Evolutionary conservation across 2,329 filamentous ascomycete genomes (phyloP), one percentile per base, ranked within the genome.

Genomic region (Penicillium expansum): DNA sequence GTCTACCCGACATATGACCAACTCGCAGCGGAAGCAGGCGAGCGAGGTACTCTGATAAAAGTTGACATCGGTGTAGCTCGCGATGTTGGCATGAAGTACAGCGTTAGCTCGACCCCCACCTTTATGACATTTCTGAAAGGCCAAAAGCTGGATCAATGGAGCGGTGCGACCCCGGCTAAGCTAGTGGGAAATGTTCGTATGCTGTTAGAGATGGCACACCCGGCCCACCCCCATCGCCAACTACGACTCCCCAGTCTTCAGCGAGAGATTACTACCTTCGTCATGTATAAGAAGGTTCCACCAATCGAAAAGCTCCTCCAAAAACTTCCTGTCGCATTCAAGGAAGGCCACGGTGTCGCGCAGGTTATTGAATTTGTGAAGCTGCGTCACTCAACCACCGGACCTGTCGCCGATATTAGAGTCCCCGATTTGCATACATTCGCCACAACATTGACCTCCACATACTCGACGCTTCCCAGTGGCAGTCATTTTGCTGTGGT

Each of bases 91-190:
- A 79, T 79, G 41, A 82, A 81, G 57, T 95, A 89, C 69, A 77
- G 80, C 1, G 83, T 97, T 50, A 82, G 84, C 2, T 88, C 88
- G 4, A 96, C 92, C 0, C 93, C 93, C 0, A 96, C 92, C 0
- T 96, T 97, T 68, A 84, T 94, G 68, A 93, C 91, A 0, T 95
- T 92, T 69, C 75, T 93, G 9, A 87, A 83, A 51, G 91, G 92
- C 1, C 76, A 87, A 58, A 85, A 93, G 69, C 83, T 90, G 48
- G 87, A 91, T 60, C 83, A 88, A 63, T 97, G 92, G 92, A 83
- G 82, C 48, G 92, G 92, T 1, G 90, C 89, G 0, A 87, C 92
- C 67, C 81, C 84, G 3, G 79, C 80, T 13, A 80, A 85, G 16
- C 79, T 97, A 14, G 83, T 84, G 51, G 83, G 83, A 16, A 94